Percentiles rank a stretch among this genome's conserved stretches.
Evolutionary conservation across 805 yeast species (phyloP).

Genomic region (Pichia nanzhaoensis): DNA sequence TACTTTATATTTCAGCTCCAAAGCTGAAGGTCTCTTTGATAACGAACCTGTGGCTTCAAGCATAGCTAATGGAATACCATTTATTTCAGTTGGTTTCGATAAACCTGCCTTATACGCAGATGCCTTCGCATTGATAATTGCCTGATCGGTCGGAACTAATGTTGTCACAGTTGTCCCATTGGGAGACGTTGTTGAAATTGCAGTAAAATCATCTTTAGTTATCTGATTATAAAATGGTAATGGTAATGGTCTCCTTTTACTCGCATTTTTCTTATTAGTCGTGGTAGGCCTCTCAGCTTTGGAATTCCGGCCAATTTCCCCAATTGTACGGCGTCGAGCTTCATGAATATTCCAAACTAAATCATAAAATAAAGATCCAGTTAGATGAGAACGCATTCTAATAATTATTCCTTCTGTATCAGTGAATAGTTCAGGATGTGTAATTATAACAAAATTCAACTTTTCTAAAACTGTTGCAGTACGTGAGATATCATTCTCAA

Average conservation of each 20-base stretch:
- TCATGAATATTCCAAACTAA: conserved; percentile 93
- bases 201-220: conserved; percentile 79
- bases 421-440: conserved; percentile 76
- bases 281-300: background rate
- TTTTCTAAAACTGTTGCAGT: conserved; percentile 89
- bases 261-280: conserved; percentile 8
- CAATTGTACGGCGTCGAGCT: conserved; percentile 67
- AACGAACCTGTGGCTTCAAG: conserved; percentile 76
- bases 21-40: conserved; percentile 2
- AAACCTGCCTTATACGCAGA: conserved; percentile 51
- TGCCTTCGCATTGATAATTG: conserved; percentile 55
- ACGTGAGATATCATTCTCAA: conserved; percentile 84
- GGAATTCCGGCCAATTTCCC: conserved; percentile 29
- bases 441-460: conserved; percentile 75
- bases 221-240: conserved; percentile 88
- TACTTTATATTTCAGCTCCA: background rate
- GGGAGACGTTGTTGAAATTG: conserved; percentile 81
- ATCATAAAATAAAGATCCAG: conserved; percentile 87
- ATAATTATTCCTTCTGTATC: conserved; percentile 62
- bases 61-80: conserved; percentile 41
- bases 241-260: conserved; percentile 45
- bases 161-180: conserved; percentile 90
- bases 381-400: conserved; percentile 85
- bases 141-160: conserved; percentile 78
- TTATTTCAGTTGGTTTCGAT: conserved; percentile 38